Percentiles rank a stretch among this genome's conserved stretches.
phyloP scores from a whole-genome alignment of 2,329 filamentous ascomycete species.

The Hysterium pulicare region DNA sequence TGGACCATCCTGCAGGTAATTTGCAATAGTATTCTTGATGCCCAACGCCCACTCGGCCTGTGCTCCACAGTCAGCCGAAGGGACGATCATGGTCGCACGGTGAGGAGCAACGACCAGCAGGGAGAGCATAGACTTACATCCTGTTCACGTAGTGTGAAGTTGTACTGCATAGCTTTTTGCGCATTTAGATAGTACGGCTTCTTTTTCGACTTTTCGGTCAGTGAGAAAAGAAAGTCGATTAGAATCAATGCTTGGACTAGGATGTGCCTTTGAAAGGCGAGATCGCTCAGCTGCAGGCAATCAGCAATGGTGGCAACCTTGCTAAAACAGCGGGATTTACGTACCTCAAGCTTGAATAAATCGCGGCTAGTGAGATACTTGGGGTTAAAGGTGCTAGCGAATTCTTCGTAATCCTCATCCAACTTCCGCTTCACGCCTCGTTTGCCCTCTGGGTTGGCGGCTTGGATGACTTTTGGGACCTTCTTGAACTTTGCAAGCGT shows the following conservation, averaged over 20 bases:
- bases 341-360: conserved; percentile 88
- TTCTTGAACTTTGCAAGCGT: conserved; percentile 74
- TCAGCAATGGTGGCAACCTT: conserved; percentile 13
- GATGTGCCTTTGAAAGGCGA: conserved; percentile 90
- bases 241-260: conserved; percentile 93
- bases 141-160: conserved; percentile 72
- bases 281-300: conserved; percentile 70
- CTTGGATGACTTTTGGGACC: conserved; percentile 65
- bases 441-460: conserved; percentile 64
- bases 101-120: conserved; percentile 4
- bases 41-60: conserved; percentile 79
- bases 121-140: conserved; percentile 59
- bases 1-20: conserved; percentile 73
- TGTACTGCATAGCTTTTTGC: conserved; percentile 87
- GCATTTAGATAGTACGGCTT: conserved; percentile 67
- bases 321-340: conserved; percentile 16
- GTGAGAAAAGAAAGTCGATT: conserved; percentile 89
- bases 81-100: conserved; percentile 19
- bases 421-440: conserved; percentile 60
- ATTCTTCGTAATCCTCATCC: conserved; percentile 58
- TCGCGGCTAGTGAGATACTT: conserved; percentile 98
- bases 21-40: conserved; percentile 75
- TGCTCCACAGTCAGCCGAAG: conserved; percentile 33
- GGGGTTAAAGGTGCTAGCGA: conserved; percentile 80
- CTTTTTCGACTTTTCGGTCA: conserved; percentile 77